Base-by-base conservation (phyloP, 2,329 filamentous ascomycete genomes). In the Colletotrichum sp. region DNA sequence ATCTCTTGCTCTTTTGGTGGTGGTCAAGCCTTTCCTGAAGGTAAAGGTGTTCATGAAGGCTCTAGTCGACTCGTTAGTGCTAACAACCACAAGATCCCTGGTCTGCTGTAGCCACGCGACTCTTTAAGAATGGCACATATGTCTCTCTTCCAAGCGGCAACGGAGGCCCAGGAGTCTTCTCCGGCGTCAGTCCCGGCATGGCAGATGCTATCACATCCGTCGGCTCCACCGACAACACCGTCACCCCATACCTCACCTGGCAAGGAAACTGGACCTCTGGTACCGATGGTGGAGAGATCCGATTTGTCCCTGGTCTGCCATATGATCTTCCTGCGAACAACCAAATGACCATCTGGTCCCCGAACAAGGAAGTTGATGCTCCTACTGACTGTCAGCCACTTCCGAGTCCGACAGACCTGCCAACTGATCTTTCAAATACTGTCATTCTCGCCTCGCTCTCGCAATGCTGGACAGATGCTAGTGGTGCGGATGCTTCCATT, bases 261-360 rank as follows among this genome's bases (percentile, higher is more conserved):
- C 44, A 75, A 22, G 75, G 71, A 18, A 75, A 75, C 16, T 76
- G 71, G 71, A 76, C 75, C 16, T 26, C 66, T 6, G 62, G 32
- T 3, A 22, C 6, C 6, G 60, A 66, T n/a, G 60, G 16, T 2
- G 71, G 64, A 24, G 55, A 32, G 64, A 81, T 83, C 7, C 83
- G 81, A 30, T 75, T 75, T 2, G 60, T 64, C 2, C 72, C 67
- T 10, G 72, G 68, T 22, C 8, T 57, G 26, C 67, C 59, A 12
- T 75, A 71, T 18, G 32, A 75, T 28, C 36, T 75, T 6, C 72
- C 68, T 9, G 44, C 60, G 2, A 44, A 71, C 16, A 36, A 59
- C 2, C 22, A 59, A 2, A 28, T 71, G 16, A 75, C 72, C 8
- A 18, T 75, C 15, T 75, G 72, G 72, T 60, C 67, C 2, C 60